These are phyloP conservation scores for Infundibulicybe gibba DNA, from an alignment of 768 basidiomycete genomes.

Conservation along the genomic window DNA sequence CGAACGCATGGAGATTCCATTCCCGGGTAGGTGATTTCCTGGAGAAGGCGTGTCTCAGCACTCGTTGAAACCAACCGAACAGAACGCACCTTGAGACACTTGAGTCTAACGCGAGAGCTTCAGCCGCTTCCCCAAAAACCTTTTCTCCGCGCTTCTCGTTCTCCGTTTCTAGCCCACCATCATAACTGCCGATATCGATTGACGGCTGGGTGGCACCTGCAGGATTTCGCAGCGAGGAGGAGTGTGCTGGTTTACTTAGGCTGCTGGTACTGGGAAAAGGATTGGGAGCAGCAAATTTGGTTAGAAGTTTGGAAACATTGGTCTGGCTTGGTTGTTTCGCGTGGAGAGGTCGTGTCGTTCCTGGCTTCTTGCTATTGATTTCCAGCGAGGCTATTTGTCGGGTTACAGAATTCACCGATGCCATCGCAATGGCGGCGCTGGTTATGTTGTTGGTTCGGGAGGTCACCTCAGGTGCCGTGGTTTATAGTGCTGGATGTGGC, in stretches of 20 bases:
- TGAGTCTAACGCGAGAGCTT: constrained; percentile 82
- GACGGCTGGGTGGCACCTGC: constrained; percentile 23
- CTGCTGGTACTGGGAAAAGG: constrained; percentile 32
- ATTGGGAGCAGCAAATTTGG: constrained; percentile 71
- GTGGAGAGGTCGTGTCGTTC: constrained; percentile 28
- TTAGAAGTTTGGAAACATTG: constrained; percentile 67
- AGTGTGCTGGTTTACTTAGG: constrained; percentile 26
- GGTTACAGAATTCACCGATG: constrained; percentile 57
- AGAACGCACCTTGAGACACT: constrained; percentile 57
- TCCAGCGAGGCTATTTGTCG: constrained; percentile 70
- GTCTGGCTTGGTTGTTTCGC: constrained; percentile 56
- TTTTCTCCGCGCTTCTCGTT: constrained; percentile 75
- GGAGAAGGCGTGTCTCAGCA: not conserved
- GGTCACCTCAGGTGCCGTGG: too few relatives aligned
- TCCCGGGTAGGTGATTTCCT: constrained; percentile 76
- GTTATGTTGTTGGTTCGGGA: too few relatives aligned
- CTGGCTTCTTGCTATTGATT: constrained; percentile 49
- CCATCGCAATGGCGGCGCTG: constrained; percentile 21
- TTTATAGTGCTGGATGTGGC: too few relatives aligned
- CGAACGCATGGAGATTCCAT: constrained; percentile 83
- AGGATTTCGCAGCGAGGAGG: constrained; percentile 43
- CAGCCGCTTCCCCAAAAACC: constrained; percentile 75
- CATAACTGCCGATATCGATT: constrained; percentile 87
- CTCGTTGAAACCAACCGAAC: not conserved
- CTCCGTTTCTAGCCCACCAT: constrained; percentile 94